Evolutionary conservation across 83 land plant genomes (phyloP).

Genomic region (Larix sibirica): DNA sequence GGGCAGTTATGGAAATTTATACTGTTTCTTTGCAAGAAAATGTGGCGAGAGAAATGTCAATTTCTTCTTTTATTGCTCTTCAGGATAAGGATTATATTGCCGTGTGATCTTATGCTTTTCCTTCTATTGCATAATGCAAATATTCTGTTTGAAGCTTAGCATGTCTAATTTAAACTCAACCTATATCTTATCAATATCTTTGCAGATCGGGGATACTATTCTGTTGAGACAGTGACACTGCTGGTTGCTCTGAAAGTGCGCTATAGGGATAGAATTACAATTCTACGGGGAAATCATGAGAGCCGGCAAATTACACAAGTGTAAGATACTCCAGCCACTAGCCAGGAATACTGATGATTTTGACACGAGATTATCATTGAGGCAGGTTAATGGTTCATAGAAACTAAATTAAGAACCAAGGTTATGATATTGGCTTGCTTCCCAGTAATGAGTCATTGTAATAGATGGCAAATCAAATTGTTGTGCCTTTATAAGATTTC

Average conservation of each 20-base stretch:
- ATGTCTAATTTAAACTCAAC: too few relatives aligned
- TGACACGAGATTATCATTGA: neutral
- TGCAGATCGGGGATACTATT: slow-evolving; percentile 90
- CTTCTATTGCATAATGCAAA: too few relatives aligned
- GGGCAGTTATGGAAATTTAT: neutral
- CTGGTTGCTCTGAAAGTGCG: slow-evolving; percentile 89
- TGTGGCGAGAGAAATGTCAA: too few relatives aligned
- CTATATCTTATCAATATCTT: slow-evolving; percentile 16
- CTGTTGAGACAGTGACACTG: slow-evolving; percentile 88
- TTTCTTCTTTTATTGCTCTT: too few relatives aligned
- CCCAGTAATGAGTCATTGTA: too few relatives aligned
- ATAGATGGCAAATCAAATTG: too few relatives aligned
- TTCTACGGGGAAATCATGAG: slow-evolving; percentile 85
- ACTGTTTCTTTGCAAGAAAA: neutral
- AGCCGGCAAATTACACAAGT: slow-evolving; percentile 89
- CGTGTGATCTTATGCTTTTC: too few relatives aligned
- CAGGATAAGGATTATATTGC: too few relatives aligned
- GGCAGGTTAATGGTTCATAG: neutral
- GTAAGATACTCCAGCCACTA: slow-evolving; percentile 29
- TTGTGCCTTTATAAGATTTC: neutral
- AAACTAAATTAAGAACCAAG: too few relatives aligned
- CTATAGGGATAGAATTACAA: slow-evolving; percentile 91
- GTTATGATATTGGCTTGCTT: too few relatives aligned
- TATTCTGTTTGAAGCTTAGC: too few relatives aligned
- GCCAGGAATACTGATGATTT: neutral